These are phyloP conservation scores for Cryptosporidium canis DNA, from an alignment of 169 alveolate genomes.

Conservation along the genomic window DNA sequence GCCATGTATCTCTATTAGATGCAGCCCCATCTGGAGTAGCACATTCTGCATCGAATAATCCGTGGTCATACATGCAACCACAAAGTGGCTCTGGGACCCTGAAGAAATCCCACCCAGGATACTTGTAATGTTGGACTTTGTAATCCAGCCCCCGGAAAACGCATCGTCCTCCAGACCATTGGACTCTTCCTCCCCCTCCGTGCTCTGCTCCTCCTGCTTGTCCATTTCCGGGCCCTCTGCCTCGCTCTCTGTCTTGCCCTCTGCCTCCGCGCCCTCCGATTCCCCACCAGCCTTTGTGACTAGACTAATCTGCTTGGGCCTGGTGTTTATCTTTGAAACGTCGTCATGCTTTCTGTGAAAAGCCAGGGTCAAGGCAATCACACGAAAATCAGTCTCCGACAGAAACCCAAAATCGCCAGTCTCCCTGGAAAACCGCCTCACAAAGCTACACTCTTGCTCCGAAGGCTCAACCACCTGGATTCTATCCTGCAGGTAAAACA, in stretches of 20 bases:
- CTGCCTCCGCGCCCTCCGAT: not conserved
- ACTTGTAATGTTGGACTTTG: conserved; percentile 78
- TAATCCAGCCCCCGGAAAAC: conserved; percentile 80
- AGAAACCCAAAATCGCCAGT: conserved; percentile 88
- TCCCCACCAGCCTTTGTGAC: conserved; percentile 60
- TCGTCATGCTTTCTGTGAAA: conserved; percentile 83
- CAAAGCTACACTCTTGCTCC: conserved; percentile 81
- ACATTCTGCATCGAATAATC: conserved; percentile 93
- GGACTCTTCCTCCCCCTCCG: conserved; percentile 63
- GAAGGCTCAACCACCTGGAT: conserved; percentile 77
- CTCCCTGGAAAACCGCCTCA: conserved; percentile 83
- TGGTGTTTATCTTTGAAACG: conserved; percentile 74
- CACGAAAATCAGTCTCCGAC: conserved; percentile 84
- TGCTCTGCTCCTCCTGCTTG: conserved; percentile 31
- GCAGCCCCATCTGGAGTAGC: conserved; percentile 87
- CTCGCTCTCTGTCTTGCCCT: not conserved
- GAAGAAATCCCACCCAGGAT: conserved; percentile 71
- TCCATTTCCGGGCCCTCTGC: not conserved
- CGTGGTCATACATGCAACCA: conserved; percentile 87
- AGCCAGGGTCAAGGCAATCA: conserved; percentile 86
- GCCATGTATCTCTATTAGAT: conserved; percentile 88
- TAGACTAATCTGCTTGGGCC: conserved; percentile 73
- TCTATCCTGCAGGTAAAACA: conserved; percentile 25
- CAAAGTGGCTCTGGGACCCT: conserved; percentile 6
- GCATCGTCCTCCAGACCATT: conserved; percentile 30